Evolutionary conservation across 192 early-diverging fungal genomes (phyloP).

Genomic region (Coemansia erecta): DNA sequence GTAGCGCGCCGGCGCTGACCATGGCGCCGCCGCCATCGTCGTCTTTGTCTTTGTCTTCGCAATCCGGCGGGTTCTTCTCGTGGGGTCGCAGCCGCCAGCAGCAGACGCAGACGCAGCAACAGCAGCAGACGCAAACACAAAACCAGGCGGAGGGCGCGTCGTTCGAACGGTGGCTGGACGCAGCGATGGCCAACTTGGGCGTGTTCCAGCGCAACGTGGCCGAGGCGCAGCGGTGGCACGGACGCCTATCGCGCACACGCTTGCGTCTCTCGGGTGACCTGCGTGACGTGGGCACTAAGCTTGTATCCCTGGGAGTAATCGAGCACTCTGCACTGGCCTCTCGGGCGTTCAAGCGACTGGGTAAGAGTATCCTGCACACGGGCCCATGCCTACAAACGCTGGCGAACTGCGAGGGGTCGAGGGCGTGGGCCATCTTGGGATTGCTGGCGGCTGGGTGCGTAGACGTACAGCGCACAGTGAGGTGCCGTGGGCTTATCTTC

Average conservation of each 20-base stretch:
- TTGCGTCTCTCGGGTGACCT: constrained; percentile 33
- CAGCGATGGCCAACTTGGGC: constrained; percentile 31
- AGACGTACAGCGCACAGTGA: constrained; percentile 45
- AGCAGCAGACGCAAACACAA: constrained; percentile 10
- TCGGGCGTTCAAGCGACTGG: constrained; percentile 43
- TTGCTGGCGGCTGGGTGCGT: constrained; percentile 31
- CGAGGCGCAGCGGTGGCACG: constrained; percentile 44
- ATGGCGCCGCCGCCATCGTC: constrained; percentile 22
- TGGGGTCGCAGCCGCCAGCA: constrained; percentile 16
- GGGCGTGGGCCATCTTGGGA: constrained; percentile 41
- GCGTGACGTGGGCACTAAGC: constrained; percentile 39
- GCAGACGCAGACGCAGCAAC: not conserved
- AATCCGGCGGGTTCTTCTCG: constrained; percentile 38
- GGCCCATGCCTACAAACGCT: constrained; percentile 36
- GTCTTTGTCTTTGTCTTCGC: too few species aligned
- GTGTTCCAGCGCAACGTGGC: constrained; percentile 34
- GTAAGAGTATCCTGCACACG: constrained; percentile 36
- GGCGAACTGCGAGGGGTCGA: constrained; percentile 51
- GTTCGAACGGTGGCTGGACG: constrained; percentile 44
- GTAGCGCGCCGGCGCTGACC: constrained; percentile 20
- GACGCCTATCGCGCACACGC: constrained; percentile 45
- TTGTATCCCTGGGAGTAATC: constrained; percentile 38
- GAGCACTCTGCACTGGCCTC: constrained; percentile 36
- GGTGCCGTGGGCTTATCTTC: constrained; percentile 48
- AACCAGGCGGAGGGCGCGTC: constrained; percentile 20